phyloP scores from a whole-genome alignment of 257 asterid genomes.

The Phtheirospermum japonicum region DNA sequence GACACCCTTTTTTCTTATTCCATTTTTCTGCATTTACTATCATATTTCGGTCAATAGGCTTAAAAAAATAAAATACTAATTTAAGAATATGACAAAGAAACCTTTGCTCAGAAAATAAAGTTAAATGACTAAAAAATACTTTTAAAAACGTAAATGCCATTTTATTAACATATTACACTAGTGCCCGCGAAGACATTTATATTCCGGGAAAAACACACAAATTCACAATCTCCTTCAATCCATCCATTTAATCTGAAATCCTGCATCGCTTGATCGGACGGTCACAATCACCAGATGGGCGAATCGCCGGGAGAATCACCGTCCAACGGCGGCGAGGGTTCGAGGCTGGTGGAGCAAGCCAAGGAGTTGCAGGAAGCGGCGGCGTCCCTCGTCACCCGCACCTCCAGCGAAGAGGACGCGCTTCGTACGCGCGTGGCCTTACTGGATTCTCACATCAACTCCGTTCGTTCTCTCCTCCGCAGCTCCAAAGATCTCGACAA shows the following conservation, averaged over 20 bases:
- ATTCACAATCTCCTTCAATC: slow-evolving; percentile 17
- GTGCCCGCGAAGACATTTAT: slow-evolving; percentile 19
- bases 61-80: no score
- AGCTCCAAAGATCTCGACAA: slow-evolving; percentile 46
- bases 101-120: no score
- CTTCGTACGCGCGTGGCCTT: slow-evolving; percentile 83
- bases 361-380: slow-evolving; percentile 93
- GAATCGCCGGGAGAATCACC: slow-evolving; percentile 46
- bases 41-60: no score
- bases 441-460: slow-evolving; percentile 59
- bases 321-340: slow-evolving; percentile 35
- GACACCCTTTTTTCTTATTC: no score
- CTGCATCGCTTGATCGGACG: slow-evolving; percentile 32
- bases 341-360: slow-evolving; percentile 65
- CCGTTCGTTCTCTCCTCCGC: slow-evolving; percentile 59
- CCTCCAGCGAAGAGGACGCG: slow-evolving; percentile 80
- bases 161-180: no score
- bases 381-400: slow-evolving; percentile 64
- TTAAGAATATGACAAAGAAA: no score
- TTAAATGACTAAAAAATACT: no score
- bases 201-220: slow-evolving; percentile 11
- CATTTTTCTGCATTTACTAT: no score
- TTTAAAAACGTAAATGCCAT: no score
- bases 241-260: slow-evolving; percentile 21
- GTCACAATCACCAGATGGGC: slow-evolving; percentile 40